Conservation (phyloP, 352 stramenopile genomes). For the Globisporangium spinosum region DNA sequence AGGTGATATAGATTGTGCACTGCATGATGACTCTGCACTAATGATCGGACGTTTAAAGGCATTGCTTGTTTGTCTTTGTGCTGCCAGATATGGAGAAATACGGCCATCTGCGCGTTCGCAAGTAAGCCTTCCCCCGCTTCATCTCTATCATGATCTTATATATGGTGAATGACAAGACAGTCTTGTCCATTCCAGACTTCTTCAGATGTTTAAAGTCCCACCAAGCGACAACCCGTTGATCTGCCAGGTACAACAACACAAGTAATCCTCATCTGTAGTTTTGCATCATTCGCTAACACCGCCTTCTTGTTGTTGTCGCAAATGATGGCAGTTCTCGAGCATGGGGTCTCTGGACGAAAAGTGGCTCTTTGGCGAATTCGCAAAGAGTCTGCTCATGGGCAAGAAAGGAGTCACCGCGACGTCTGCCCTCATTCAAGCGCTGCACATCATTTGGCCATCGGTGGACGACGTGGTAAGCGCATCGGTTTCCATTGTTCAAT, state of each 20-base stretch:
- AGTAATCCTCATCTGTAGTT: not conserved
- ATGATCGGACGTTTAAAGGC: not conserved
- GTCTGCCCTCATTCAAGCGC: conserved; percentile 39
- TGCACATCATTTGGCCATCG: conserved; percentile 81
- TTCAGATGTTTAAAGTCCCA: conserved; percentile 45
- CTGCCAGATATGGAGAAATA: conserved; percentile 77
- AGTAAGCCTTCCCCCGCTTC: not conserved
- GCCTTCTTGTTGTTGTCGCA: not conserved
- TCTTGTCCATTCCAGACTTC: conserved; percentile 27
- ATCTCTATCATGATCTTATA: not conserved
- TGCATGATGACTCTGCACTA: not conserved
- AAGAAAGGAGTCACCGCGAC: conserved; percentile 29
- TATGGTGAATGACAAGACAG: not conserved
- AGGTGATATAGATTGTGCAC: conserved; percentile 26
- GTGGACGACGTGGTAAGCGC: conserved; percentile 64
- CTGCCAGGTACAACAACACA: conserved; percentile 24
- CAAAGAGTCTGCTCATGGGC: conserved; percentile 50
- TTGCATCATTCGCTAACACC: not conserved
- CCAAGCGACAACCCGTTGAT: conserved; percentile 61
- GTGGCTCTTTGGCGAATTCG: conserved; percentile 80
- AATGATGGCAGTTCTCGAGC: conserved; percentile 62
- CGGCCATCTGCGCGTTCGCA: conserved; percentile 67
- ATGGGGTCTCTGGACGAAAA: conserved; percentile 78
- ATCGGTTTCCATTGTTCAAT: not conserved
- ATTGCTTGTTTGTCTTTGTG: conserved; percentile 2